phyloP scores from a whole-genome alignment of 768 basidiomycete genomes.

The Mycena galericulata region DNA sequence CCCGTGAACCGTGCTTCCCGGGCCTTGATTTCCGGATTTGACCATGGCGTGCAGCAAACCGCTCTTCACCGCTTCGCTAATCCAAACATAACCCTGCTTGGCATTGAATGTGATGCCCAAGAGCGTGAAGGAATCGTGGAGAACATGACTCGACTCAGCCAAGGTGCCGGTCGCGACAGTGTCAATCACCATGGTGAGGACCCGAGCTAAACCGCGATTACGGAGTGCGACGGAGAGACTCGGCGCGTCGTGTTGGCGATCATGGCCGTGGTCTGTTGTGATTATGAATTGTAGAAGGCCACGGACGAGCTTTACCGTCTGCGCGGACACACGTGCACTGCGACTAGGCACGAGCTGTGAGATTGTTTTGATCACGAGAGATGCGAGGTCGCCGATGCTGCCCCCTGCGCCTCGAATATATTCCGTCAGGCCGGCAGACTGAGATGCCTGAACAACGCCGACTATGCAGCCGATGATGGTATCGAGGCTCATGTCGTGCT shows the following conservation, averaged over 20 bases:
- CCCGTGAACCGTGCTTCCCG: not conserved
- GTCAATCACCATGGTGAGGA: not conserved
- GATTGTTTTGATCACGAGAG: not conserved
- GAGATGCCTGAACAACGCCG: not conserved
- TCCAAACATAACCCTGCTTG: not conserved
- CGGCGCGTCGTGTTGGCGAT: not conserved
- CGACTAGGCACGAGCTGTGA: not conserved
- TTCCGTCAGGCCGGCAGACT: not conserved
- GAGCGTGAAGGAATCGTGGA: not conserved
- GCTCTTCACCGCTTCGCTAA: not conserved
- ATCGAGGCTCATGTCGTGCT: not conserved
- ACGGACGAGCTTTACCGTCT: not conserved
- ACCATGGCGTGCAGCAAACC: not conserved
- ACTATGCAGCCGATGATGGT: not conserved
- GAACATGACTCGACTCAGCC: not conserved
- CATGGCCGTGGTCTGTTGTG: not conserved
- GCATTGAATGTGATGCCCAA: not conserved
- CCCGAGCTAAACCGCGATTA: not conserved
- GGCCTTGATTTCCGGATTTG: not conserved
- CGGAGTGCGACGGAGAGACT: not conserved
- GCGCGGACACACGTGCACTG: not conserved
- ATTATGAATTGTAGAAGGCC: not conserved
- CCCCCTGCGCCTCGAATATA: not conserved
- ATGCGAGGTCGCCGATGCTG: not conserved
- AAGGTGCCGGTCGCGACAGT: not conserved